Evolutionary conservation across 2,329 filamentous ascomycete genomes (phyloP).

Genomic region (Emmonsia crescens): DNA sequence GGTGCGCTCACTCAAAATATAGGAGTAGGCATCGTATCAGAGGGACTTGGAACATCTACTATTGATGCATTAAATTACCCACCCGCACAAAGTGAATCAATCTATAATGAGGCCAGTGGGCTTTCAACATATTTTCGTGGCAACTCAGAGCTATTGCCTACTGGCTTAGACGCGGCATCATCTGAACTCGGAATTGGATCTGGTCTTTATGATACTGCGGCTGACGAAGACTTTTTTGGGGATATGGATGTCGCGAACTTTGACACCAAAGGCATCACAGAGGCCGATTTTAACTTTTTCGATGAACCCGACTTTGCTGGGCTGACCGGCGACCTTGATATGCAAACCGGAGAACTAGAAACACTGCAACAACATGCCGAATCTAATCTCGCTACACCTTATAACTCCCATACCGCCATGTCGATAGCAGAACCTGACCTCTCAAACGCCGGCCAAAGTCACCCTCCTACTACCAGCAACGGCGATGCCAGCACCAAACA

Average conservation of each 20-base stretch:
- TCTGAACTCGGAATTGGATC: constrained; percentile 25
- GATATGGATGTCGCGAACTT: constrained; percentile 46
- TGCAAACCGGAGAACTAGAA: background rate
- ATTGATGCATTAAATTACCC: constrained; percentile 16
- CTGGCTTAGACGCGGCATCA: constrained; percentile 17
- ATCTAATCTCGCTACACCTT: background rate
- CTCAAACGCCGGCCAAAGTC: background rate
- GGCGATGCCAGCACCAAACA: too few relatives aligned
- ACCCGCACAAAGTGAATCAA: constrained; percentile 11
- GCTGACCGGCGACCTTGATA: background rate
- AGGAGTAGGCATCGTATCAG: background rate
- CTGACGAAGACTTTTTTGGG: constrained; percentile 48
- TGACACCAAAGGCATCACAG: constrained; percentile 43
- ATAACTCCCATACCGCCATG: background rate
- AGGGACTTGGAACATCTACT: constrained; percentile 12
- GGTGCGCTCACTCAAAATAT: constrained; percentile 1
- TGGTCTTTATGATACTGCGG: constrained; percentile 32
- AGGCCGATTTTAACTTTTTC: constrained; percentile 56
- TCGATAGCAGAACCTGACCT: background rate
- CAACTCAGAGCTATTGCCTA: constrained; percentile 15
- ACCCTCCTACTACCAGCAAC: too few relatives aligned
- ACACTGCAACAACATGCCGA: background rate
- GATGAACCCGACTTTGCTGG: constrained; percentile 40
- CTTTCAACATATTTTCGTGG: constrained; percentile 9
- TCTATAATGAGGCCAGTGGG: constrained; percentile 11